Base-by-base conservation (phyloP, 805 yeast species). In the Kodamaea fukazawae region DNA sequence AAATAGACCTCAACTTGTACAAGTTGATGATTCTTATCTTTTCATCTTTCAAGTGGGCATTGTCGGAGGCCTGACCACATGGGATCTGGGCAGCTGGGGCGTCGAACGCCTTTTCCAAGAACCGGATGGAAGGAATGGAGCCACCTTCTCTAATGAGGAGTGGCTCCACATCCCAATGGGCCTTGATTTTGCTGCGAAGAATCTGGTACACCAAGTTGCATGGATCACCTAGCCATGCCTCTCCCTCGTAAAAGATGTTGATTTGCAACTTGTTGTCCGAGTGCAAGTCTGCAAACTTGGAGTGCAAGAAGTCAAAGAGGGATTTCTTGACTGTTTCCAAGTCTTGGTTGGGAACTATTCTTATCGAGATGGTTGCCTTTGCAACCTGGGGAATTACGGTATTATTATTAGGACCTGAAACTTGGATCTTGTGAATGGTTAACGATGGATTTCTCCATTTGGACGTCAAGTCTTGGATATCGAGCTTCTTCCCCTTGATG, bases 21-120 rank as follows among this genome's bases (percentile, higher is more conserved):
- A 90, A 70, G 55, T 91, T 91, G 28, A 81, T 68, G 16, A 91
- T 78, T 41, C 98, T 68, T 34, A 91, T 60, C 46, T 93, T 76
- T 62, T 91, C 99, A 55, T 93, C 84, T 54, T 83, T 80, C 51
- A 91, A 73, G 67, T 91, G 99, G 1, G 97, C 98, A 54, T 88
- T 87, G 59, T 93, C 98, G 31, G 93, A 79, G 1, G 91, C 77
- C 65, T 91, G 99, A 0, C 98, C 99, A 55, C 97, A 88, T 2
- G 99, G 98, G 25, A 93, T 77, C 60, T 93, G 98, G 0, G 91
- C 95, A 1, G 96, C 98, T 17, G 87, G 86, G 3, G 98, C 96
- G 38, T 73, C 61, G 49, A 91, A 86, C 9, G 75, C 68, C 58
- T 86, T 86, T 53, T 91, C 99, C 48, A 91, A 64, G 44, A 83